These are phyloP conservation scores for Cadophora sp. DNA, from an alignment of 2,329 filamentous ascomycete genomes.

Conservation along the genomic window DNA sequence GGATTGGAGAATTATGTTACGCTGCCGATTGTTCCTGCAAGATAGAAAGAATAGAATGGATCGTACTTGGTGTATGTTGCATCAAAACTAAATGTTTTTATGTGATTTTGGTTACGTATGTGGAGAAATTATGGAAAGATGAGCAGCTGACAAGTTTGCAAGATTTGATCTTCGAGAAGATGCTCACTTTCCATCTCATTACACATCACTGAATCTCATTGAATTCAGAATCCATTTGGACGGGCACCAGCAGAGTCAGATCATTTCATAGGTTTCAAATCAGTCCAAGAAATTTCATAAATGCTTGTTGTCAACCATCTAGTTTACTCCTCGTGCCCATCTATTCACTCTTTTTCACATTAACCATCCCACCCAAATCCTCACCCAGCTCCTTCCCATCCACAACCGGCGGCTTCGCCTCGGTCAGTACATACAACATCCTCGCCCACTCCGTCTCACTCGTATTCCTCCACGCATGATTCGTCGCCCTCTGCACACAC, in stretches of 20 bases:
- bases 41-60: background rate
- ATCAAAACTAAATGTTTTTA: background rate
- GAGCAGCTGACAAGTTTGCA: too few species aligned
- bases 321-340: background rate
- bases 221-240: too few species aligned
- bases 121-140: too few species aligned
- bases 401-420: slow-evolving; percentile 27
- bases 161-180: too few species aligned
- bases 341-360: slow-evolving; percentile 29
- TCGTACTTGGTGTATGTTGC: background rate
- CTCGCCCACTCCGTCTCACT: slow-evolving; percentile 35
- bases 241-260: too few species aligned
- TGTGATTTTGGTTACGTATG: background rate
- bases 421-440: slow-evolving; percentile 40
- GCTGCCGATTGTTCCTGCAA: slow-evolving; percentile 56
- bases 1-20: slow-evolving; percentile 57
- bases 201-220: too few species aligned
- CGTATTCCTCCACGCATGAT: slow-evolving; percentile 50
- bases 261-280: background rate
- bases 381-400: slow-evolving; percentile 32
- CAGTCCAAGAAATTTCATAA: background rate
- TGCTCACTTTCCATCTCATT: too few species aligned
- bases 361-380: slow-evolving; percentile 32
- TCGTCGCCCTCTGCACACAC: slow-evolving; percentile 52
- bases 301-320: background rate